Base-by-base conservation (phyloP, 768 basidiomycete genomes). In the Boletus rubropictus region DNA sequence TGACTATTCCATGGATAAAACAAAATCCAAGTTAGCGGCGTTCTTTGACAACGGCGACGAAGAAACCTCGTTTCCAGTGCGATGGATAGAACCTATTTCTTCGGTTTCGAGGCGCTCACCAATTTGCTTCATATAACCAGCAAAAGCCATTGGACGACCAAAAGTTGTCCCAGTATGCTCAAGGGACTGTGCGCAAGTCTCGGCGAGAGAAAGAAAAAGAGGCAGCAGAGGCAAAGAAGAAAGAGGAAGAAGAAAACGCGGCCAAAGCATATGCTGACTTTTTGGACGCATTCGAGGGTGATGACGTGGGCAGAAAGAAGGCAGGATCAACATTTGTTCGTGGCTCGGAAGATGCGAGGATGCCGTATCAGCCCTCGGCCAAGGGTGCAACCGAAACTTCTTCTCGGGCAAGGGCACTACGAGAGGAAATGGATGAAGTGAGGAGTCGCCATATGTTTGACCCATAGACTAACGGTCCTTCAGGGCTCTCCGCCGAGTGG, bases 161-260 rank as follows among this genome's bases (percentile, higher is more conserved):
- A 58, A 95, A 95, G 69, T 69, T 87, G 49, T 85, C 87, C 29
- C 86, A 89, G 39, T 96, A 89, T 68, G 69, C 88, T 27, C 81
- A 89, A 61, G 92, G 87, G n/a, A 87, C 79, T 31, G 80, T 84
- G 43, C 81, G 84, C 50, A 97, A 98, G 72, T 92, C 92, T 14
- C 83, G 86, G 49, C 76, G 88, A 54, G 94, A 98, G 69, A 86
- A 87, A 59, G 96, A 98, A 63, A 84, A 83, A 60, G 94, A 97
- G 59, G 86, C 85, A 40, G 94, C 89, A 29, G 92, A 94, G 60
- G 85, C 84, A 32, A 96, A 92, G 69, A 83, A 84, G 58, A 79
- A 75, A 52, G 87, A 89, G 61, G 89, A 91, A 59, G 89, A 90
- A 60, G 82, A 82, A 42, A 75, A 77, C 54, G 87, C 87, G 35